These are phyloP conservation scores for Exophiala oligosperma DNA, from an alignment of 2,329 filamentous ascomycete genomes.

Conservation along the genomic window DNA sequence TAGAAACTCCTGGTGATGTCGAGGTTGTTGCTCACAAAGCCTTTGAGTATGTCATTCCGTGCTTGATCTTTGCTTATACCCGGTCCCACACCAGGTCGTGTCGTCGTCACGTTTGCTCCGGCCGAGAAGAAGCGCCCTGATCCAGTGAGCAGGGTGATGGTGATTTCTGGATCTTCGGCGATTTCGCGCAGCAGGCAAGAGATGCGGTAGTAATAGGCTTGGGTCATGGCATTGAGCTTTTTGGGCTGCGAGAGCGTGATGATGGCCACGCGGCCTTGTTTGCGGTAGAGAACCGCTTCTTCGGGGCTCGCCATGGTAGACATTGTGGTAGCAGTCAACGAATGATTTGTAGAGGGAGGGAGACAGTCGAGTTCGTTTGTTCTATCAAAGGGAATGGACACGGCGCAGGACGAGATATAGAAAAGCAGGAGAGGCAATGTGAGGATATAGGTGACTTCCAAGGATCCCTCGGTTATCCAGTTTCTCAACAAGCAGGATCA, in stretches of 20 bases:
- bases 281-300: slow-evolving; percentile 59
- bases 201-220: slow-evolving; percentile 74
- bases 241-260: slow-evolving; percentile 82
- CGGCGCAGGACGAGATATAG: not conserved
- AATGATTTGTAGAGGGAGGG: not conserved
- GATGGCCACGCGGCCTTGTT: slow-evolving; percentile 70
- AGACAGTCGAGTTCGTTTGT: not conserved
- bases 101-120: slow-evolving; percentile 73
- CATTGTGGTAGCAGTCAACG: not conserved
- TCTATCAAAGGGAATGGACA: not conserved
- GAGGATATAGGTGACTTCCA: not conserved
- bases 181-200: slow-evolving; percentile 73
- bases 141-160: slow-evolving; percentile 79
- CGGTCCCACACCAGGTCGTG: slow-evolving; percentile 44
- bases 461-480: not conserved
- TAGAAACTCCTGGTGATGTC: slow-evolving; percentile 89
- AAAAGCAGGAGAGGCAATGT: too few species aligned
- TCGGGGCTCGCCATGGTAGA: slow-evolving; percentile 31
- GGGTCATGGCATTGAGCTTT: slow-evolving; percentile 82
- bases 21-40: slow-evolving; percentile 82
- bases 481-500: not conserved
- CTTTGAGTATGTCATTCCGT: slow-evolving; percentile 63
- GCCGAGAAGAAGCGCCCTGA: slow-evolving; percentile 84
- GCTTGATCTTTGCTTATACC: slow-evolving; percentile 44
- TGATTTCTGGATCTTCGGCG: slow-evolving; percentile 75